phyloP scores from a whole-genome alignment of 179 eudicot genomes.

The Dionaea muscipula region DNA sequence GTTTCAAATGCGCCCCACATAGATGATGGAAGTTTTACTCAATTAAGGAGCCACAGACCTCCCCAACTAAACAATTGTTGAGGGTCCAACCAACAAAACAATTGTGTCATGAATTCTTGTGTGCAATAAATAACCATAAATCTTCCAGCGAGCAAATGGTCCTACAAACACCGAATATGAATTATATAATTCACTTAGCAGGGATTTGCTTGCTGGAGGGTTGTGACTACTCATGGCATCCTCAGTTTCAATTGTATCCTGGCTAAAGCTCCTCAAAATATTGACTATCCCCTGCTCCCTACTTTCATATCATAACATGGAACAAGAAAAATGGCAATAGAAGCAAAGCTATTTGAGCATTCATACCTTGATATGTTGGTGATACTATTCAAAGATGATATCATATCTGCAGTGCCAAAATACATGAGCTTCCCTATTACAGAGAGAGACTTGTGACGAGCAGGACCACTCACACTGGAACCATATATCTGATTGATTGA shows the following conservation, averaged over 20 bases:
- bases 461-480: conserved; percentile 95
- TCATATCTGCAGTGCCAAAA: conserved; percentile 84
- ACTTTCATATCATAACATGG: neutral
- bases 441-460: conserved; percentile 94
- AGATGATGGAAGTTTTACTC: neutral
- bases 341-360: neutral
- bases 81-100: too few relatives aligned
- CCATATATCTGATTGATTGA: conserved; percentile 64
- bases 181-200: neutral
- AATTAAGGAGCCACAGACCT: neutral
- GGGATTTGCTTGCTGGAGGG: too few relatives aligned
- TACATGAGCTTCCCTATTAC: conserved; percentile 91
- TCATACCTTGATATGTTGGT: conserved; percentile 82
- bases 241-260: too few relatives aligned
- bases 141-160: too few relatives aligned
- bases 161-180: neutral
- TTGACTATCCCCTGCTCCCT: too few relatives aligned
- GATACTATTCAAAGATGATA: conserved; percentile 45
- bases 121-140: too few relatives aligned
- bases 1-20: too few relatives aligned
- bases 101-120: too few relatives aligned
- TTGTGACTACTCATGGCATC: too few relatives aligned
- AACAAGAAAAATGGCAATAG: neutral
- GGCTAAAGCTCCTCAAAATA: too few relatives aligned
- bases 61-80: too few relatives aligned